phyloP scores from a whole-genome alignment of 176 grass and related monocot genomes.

The Rhynchospora pubera region DNA sequence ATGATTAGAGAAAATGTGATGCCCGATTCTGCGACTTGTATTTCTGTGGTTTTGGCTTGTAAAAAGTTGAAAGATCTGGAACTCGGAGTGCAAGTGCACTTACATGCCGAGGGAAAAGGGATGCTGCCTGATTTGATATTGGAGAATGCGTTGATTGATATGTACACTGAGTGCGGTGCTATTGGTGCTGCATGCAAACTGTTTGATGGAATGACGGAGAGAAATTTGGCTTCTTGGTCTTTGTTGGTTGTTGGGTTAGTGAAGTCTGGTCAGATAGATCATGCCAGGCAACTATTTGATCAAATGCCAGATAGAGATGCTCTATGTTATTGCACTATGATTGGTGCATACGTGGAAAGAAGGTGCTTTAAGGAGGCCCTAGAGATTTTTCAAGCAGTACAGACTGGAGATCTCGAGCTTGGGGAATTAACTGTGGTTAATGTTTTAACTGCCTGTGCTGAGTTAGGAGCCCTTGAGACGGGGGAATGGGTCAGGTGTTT shows the following conservation, averaged over 20 bases:
- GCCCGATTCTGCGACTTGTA: constrained; percentile 41
- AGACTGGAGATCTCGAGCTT: constrained; percentile 24
- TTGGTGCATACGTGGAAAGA: constrained; percentile 44
- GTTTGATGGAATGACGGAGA: constrained; percentile 43
- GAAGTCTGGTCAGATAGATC: constrained; percentile 36
- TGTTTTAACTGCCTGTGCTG: constrained; percentile 60
- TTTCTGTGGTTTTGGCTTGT: constrained; percentile 57
- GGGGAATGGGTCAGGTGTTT: constrained; percentile 73
- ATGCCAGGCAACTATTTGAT: constrained; percentile 49
- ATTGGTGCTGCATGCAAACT: constrained; percentile 45
- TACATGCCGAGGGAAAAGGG: constrained; percentile 7
- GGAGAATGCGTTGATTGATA: constrained; percentile 53
- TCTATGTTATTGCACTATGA: constrained; percentile 70
- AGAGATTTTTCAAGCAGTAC: constrained; percentile 60
- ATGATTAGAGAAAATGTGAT: constrained; percentile 35
- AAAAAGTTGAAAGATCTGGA: constrained; percentile 34
- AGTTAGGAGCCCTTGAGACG: constrained; percentile 70
- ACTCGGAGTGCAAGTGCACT: constrained; percentile 56
- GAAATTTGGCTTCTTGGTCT: constrained; percentile 63
- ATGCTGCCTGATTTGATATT: constrained; percentile 45
- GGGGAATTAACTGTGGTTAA: constrained; percentile 80
- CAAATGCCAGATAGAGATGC: constrained; percentile 53
- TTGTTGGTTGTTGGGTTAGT: constrained; percentile 41
- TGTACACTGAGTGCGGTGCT: constrained; percentile 61
- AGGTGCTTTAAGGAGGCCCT: constrained; percentile 46